Evolutionary conservation across 352 stramenopile species (phyloP).

Genomic region (Pythium aquatile): DNA sequence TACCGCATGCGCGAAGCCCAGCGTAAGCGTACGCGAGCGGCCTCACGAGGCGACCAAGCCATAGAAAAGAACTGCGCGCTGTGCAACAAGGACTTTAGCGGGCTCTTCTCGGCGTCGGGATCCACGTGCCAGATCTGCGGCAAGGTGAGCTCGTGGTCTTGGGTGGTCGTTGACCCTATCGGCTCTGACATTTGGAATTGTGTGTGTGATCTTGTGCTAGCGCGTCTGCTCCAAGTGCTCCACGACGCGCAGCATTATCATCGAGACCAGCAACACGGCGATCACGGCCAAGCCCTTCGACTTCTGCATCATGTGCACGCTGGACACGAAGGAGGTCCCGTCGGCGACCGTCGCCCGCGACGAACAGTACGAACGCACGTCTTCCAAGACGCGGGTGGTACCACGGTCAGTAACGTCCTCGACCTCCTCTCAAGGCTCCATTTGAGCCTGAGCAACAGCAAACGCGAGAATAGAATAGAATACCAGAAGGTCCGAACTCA

Average conservation of each 20-base stretch:
- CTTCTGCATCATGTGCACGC: constrained; percentile 17
- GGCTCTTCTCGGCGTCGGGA: constrained; percentile 5
- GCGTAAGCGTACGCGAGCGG: background rate
- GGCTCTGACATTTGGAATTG: no score
- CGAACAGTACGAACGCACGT: constrained; percentile 4
- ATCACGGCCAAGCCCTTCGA: constrained; percentile 9
- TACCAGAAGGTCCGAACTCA: no score
- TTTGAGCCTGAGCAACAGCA: background rate
- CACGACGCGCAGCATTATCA: constrained; percentile 1
- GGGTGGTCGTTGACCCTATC: no score
- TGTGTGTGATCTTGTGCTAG: background rate
- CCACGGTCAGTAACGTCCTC: background rate
- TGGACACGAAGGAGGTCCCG: constrained; percentile 12
- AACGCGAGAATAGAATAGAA: no score
- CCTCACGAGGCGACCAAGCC: background rate
- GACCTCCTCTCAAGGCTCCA: background rate
- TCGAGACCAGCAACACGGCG: background rate
- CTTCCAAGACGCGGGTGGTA: background rate
- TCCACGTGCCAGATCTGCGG: constrained; percentile 14
- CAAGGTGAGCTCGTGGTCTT: constrained; percentile 6
- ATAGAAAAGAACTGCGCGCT: constrained; percentile 1
- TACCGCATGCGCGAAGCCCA: constrained; percentile 35
- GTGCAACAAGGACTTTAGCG: constrained; percentile 8
- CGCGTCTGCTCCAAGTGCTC: constrained; percentile 19
- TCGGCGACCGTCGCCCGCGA: constrained; percentile 4